Base-by-base conservation (phyloP, 371 early-diverging fungal genomes). In the Chytridium lagenaria region DNA sequence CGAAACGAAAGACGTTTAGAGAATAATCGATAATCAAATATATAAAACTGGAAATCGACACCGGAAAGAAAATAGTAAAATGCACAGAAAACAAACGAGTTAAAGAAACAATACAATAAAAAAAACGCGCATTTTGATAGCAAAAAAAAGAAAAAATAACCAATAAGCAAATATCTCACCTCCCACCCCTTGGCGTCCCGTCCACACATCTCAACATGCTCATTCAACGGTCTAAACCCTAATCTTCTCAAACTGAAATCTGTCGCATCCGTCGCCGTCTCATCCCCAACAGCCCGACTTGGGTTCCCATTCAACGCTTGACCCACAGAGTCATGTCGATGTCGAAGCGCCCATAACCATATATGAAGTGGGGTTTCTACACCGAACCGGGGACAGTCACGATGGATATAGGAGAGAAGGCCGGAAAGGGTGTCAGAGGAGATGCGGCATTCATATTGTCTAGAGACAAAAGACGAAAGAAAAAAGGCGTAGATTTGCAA, bases 381-480 rank as follows among this genome's bases (percentile, higher is more conserved):
- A 34, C 33, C 23, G 38, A 66, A 23, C 5, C 49, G 66, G 10
- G 2, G 40, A 26, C 66, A 61, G 38, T 66, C 66, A 12, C 30
- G 10, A 5, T 37, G 38, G 28, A 66, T n/a, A 3, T 26, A 2
- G 23, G 16, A 38, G 5, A 66, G 66, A 5, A 66, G 28, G 10
- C 66, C 66, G 39, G 28, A 5, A 30, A 66, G 66, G 44, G 44
- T 66, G 37, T 66, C 66, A 15, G 66, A 66, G n/a, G 44, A 40
- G 49, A 66, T 66, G 10, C 66, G 66, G 44, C 66, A 66, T 37
- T 66, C 66, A 44, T 66, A 66, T 37, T 66, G 66, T 37, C 49
- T 66, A 23, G 19, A 44, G 19, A 19, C 44, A 44, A 44, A n/a
- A n/a, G n/a, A n/a, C n/a, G n/a, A n/a, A n/a, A n/a, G n/a, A n/a